A percentile compares a stretch with the other conserved stretches of the same genome.
Conservation (phyloP, 371 early-diverging fungal genomes). For the Thermomucor indicae-seudaticae region DNA sequence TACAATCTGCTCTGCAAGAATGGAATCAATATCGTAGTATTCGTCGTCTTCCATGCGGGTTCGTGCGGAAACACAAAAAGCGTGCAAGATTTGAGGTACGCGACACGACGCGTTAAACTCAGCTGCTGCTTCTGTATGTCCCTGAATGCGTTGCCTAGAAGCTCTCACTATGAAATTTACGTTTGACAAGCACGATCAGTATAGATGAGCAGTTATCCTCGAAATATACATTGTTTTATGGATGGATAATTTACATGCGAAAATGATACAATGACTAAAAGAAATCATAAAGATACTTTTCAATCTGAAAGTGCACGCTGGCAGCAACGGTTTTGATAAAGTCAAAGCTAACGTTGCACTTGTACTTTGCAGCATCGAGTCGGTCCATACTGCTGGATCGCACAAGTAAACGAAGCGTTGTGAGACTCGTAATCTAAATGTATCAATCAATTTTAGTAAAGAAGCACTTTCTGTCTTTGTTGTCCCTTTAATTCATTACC, state of each 20-base stretch:
- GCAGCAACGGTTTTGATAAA: slow-evolving; percentile 62
- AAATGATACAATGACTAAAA: too few relatives aligned
- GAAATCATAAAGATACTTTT: slow-evolving; percentile 83
- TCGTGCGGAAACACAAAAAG: too few relatives aligned
- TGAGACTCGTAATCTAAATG: slow-evolving; percentile 78
- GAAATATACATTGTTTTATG: too few relatives aligned
- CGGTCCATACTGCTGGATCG: slow-evolving; percentile 67
- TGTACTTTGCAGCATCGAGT: slow-evolving; percentile 75
- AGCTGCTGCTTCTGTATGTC: too few relatives aligned
- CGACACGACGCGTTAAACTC: too few relatives aligned
- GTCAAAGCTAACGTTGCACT: slow-evolving; percentile 84
- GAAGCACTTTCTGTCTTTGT: not conserved
- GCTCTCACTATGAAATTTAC: too few relatives aligned
- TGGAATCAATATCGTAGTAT: slow-evolving; percentile 46
- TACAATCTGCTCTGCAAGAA: slow-evolving; percentile 46
- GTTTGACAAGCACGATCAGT: too few relatives aligned
- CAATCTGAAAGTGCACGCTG: slow-evolving; percentile 77
- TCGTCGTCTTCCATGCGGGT: slow-evolving; percentile 49
- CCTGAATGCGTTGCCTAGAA: too few relatives aligned
- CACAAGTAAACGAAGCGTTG: slow-evolving; percentile 67
- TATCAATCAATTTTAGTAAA: not conserved
- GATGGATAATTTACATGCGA: too few relatives aligned
- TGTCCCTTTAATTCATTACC: slow-evolving; percentile 25
- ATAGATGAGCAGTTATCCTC: too few relatives aligned
- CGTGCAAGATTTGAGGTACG: too few relatives aligned